A percentile compares a stretch with the other conserved stretches of the same genome.
Conservation (phyloP, 106 monocot species). For the Phalaenopsis aphrodite region DNA sequence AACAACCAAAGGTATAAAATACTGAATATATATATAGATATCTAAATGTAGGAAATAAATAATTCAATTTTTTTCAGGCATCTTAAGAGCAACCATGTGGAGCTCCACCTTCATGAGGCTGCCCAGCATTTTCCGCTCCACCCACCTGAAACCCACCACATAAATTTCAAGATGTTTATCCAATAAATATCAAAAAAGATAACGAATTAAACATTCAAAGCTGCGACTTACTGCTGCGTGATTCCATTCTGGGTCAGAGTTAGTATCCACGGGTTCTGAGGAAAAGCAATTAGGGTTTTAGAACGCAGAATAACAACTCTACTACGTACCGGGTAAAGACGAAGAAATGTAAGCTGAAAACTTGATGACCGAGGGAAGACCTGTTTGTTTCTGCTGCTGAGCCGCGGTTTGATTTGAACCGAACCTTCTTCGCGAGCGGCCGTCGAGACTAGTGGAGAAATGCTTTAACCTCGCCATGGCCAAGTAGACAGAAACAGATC, state of each 20-base stretch:
- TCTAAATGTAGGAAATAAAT: not conserved
- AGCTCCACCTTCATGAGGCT: not conserved
- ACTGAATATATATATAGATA: not conserved
- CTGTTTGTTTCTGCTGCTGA: not conserved
- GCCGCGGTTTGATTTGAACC: not conserved
- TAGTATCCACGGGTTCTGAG: not conserved
- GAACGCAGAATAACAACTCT: not conserved
- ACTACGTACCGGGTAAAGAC: not conserved
- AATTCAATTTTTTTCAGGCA: not conserved
- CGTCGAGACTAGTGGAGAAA: not conserved
- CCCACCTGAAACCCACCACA: not conserved
- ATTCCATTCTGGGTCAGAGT: not conserved
- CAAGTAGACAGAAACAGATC: not conserved
- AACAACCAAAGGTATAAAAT: not conserved
- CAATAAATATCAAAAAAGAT: not conserved
- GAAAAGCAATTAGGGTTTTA: not conserved
- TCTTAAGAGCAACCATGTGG: not conserved
- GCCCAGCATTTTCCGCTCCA: not conserved
- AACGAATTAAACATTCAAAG: not conserved
- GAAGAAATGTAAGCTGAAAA: not conserved
- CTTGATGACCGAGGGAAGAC: not conserved
- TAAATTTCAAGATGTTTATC: not conserved
- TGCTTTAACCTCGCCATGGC: conserved; percentile 9
- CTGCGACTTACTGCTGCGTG: not conserved
- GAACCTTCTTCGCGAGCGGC: not conserved